Conservation (phyloP, 495 filamentous ascomycete genomes). For the Astrothelium macrocarpum region DNA sequence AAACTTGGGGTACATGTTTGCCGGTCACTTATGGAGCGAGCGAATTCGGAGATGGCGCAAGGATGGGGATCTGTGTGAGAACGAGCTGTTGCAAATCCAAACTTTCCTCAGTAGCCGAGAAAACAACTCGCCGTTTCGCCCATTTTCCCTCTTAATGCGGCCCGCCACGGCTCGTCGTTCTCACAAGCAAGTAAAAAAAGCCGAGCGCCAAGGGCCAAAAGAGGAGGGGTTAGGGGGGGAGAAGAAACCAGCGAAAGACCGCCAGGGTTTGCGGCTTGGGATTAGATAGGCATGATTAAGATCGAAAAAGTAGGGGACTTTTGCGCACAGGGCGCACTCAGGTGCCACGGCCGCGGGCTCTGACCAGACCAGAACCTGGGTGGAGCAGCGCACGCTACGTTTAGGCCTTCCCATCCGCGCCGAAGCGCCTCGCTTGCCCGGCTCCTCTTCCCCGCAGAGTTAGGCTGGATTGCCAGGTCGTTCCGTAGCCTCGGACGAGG, state of each 20-base stretch:
- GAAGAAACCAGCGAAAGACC: no score
- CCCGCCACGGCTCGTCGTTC: no score
- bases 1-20: background rate
- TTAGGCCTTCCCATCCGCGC: background rate
- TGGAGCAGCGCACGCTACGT: no score
- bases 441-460: background rate
- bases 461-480: background rate
- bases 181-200: no score
- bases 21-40: background rate
- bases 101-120: no score
- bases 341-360: no score
- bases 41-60: conserved; percentile 4
- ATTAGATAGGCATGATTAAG: background rate
- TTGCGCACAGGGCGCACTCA: no score
- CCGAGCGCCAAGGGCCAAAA: no score
- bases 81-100: no score
- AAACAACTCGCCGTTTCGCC: background rate
- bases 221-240: no score
- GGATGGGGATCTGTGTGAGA: no score
- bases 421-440: background rate
- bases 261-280: background rate
- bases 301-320: background rate
- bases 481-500: background rate
- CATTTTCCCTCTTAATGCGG: background rate
- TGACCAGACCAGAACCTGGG: no score